Evolutionary conservation across 345 rosid species (phyloP).

Genomic region (Angophora floribunda): DNA sequence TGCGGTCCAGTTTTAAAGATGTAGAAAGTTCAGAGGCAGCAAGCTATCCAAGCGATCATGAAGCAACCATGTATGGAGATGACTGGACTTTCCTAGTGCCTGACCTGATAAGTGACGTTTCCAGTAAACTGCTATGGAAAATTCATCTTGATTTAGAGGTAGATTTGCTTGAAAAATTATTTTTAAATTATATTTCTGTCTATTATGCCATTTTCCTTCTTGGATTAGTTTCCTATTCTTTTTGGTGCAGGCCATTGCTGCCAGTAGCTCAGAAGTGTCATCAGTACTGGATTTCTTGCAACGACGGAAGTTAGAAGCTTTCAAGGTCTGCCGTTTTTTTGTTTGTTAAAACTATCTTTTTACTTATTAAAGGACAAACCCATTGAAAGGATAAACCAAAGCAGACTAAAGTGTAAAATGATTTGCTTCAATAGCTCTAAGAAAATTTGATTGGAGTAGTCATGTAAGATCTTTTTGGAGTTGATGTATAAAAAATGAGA

Average conservation of each 20-base stretch:
- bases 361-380: background rate
- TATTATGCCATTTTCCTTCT: background rate
- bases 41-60: conserved; percentile 30
- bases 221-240: conserved; percentile 2
- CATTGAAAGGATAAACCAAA: background rate
- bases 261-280: conserved; percentile 91
- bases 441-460: background rate
- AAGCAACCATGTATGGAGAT: conserved; percentile 64
- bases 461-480: background rate
- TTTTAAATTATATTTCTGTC: background rate
- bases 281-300: conserved; percentile 85
- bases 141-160: conserved; percentile 86
- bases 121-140: conserved; percentile 78
- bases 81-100: conserved; percentile 91
- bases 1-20: conserved; percentile 38
- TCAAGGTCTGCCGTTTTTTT: conserved; percentile 41
- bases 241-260: conserved; percentile 75
- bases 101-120: conserved; percentile 74
- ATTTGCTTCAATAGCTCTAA: too few species aligned
- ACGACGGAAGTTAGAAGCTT: conserved; percentile 81
- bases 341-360: background rate
- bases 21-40: conserved; percentile 36
- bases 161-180: conserved; percentile 12
- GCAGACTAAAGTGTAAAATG: background rate
- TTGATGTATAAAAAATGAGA: background rate